These are phyloP conservation scores for Hericium alpestre DNA, from an alignment of 768 basidiomycete genomes.

Conservation along the genomic window DNA sequence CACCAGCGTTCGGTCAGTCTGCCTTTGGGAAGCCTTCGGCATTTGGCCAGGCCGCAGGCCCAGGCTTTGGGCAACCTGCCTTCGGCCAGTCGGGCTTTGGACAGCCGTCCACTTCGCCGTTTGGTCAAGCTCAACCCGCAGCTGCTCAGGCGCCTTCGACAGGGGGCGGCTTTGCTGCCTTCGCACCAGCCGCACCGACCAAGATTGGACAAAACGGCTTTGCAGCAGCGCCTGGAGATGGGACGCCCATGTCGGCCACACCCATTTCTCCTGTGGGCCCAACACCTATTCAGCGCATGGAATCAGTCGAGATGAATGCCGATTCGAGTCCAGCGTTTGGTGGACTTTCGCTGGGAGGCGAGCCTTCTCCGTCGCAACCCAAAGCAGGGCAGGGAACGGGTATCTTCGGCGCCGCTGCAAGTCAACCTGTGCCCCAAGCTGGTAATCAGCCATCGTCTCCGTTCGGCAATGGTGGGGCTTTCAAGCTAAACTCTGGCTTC, in stretches of 20 bases:
- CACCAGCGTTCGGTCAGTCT: neutral
- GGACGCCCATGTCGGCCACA: slow-evolving; percentile 1
- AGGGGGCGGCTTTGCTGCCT: slow-evolving; percentile 15
- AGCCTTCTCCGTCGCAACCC: slow-evolving; percentile 2
- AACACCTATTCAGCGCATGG: slow-evolving; percentile 5
- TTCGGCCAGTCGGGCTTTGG: slow-evolving; percentile 17
- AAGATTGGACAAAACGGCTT: slow-evolving; percentile 17
- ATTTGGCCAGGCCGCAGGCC: slow-evolving; percentile 4
- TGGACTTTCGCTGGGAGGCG: slow-evolving; percentile 18
- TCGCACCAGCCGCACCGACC: slow-evolving; percentile 11
- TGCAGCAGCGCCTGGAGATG: slow-evolving; percentile 9
- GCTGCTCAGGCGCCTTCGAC: slow-evolving; percentile 1
- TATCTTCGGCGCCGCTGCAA: slow-evolving; percentile 18
- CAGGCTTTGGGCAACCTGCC: neutral
- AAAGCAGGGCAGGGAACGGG: slow-evolving; percentile 11
- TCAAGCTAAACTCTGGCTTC: slow-evolving; percentile 19
- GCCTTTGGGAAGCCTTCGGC: neutral
- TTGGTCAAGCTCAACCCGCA: neutral
- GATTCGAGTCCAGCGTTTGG: slow-evolving; percentile 15
- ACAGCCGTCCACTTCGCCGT: neutral
- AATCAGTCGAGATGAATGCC: slow-evolving; percentile 8
- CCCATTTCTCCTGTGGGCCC: slow-evolving; percentile 3
- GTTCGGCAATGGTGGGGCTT: slow-evolving; percentile 8
- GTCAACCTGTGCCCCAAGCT: neutral
- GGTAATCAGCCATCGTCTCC: slow-evolving; percentile 7